These are phyloP conservation scores for Penstemon davidsonii DNA, from an alignment of 257 asterid genomes.

Conservation along the genomic window DNA sequence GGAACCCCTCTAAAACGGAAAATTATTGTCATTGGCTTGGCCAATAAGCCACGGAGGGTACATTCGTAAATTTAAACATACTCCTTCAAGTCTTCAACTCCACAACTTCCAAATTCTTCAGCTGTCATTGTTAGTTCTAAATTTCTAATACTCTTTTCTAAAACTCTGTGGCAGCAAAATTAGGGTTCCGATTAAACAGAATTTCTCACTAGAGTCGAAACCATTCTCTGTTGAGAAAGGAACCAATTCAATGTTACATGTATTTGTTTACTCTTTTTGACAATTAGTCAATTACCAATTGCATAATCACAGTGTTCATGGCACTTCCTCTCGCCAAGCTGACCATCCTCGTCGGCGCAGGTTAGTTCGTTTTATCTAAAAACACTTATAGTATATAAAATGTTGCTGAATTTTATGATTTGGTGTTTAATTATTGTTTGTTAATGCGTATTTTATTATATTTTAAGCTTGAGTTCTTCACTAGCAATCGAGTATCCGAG, in stretches of 20 bases:
- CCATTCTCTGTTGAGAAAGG: no score
- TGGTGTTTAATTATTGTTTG: neutral
- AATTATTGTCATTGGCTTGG: no score
- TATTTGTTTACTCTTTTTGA: conserved; percentile 22
- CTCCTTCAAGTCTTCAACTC: no score
- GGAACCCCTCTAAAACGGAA: no score
- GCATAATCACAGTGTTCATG: conserved; percentile 41
- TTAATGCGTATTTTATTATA: neutral
- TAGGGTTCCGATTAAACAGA: conserved; percentile 31
- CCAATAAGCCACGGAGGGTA: no score
- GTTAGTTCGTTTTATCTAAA: conserved; percentile 36
- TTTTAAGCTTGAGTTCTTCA: neutral
- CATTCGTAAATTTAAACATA: no score
- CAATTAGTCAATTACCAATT: conserved; percentile 10
- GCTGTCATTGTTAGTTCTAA: neutral
- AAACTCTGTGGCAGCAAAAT: neutral
- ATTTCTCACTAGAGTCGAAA: no score
- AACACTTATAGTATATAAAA: conserved; percentile 1
- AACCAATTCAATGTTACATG: conserved; percentile 14
- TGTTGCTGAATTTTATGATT: neutral
- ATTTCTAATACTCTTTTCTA: conserved; percentile 16
- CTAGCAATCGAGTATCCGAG: neutral
- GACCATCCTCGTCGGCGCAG: conserved; percentile 82
- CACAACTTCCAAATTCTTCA: no score
- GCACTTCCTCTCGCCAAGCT: conserved; percentile 91